These are phyloP conservation scores for Deakozyma indianensis DNA, from an alignment of 805 yeast genomes.

Conservation along the genomic window DNA sequence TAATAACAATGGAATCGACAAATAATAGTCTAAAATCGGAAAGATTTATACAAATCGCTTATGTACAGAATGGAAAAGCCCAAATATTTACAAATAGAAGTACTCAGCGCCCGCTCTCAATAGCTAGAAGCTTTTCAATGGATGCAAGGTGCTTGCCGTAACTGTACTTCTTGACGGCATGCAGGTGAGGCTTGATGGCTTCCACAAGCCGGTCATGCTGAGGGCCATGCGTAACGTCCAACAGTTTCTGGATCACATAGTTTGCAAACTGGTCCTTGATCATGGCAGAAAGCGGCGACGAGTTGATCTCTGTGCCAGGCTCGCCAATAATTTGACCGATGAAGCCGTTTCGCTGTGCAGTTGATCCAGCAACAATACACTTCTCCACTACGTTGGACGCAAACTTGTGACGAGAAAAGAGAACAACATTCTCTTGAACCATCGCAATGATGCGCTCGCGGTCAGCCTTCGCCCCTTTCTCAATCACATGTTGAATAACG, in stretches of 20 bases:
- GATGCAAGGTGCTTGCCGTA: slow-evolving; percentile 77
- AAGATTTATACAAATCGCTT: slow-evolving; percentile 1
- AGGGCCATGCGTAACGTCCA: slow-evolving; percentile 60
- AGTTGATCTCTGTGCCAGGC: slow-evolving; percentile 10
- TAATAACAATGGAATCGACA: neutral
- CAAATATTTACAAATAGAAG: slow-evolving; percentile 2
- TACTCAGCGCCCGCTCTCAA: neutral
- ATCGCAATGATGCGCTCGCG: slow-evolving; percentile 48
- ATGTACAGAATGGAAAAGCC: too few relatives aligned
- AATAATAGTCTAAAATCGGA: neutral
- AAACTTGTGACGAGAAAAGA: slow-evolving; percentile 87
- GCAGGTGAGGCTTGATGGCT: slow-evolving; percentile 68
- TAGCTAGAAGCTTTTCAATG: slow-evolving; percentile 49
- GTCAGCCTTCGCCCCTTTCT: slow-evolving; percentile 51
- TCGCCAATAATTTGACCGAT: slow-evolving; percentile 40
- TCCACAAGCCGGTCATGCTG: slow-evolving; percentile 57
- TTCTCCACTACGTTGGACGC: slow-evolving; percentile 97
- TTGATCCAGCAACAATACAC: slow-evolving; percentile 63
- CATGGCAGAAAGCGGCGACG: slow-evolving; percentile 63
- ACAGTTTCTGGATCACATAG: slow-evolving; percentile 89
- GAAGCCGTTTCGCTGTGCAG: slow-evolving; percentile 45
- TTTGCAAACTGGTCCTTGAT: slow-evolving; percentile 97
- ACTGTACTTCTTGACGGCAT: slow-evolving; percentile 50
- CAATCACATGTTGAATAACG: slow-evolving; percentile 90
- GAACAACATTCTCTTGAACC: slow-evolving; percentile 59